Evolutionary conservation across 768 basidiomycete genomes (phyloP).

Genomic region (Lactarius akahatsu): DNA sequence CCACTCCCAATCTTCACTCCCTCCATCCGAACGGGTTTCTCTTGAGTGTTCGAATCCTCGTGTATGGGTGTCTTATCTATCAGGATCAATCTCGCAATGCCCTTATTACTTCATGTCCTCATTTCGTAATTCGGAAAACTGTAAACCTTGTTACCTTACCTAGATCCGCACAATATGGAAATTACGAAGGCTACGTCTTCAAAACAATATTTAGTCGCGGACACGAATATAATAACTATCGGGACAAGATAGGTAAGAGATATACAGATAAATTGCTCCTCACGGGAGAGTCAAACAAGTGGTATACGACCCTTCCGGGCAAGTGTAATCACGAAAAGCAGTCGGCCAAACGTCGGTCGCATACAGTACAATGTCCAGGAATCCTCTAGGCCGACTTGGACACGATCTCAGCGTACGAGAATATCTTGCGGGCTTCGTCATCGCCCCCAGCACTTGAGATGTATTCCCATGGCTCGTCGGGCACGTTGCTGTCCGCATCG

Average conservation of each 20-base stretch:
- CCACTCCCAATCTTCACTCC: constrained; percentile 70
- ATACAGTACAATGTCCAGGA: constrained; percentile 7
- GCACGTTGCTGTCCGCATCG: constrained; percentile 44
- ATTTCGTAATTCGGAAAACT: neutral
- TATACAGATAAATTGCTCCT: constrained; percentile 15
- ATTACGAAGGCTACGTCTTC: neutral
- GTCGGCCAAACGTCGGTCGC: constrained; percentile 20
- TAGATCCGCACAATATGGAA: neutral
- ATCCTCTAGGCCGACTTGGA: constrained; percentile 30
- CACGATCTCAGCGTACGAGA: constrained; percentile 46
- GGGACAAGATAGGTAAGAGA: constrained; percentile 18
- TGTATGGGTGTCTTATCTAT: constrained; percentile 20
- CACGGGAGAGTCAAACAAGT: constrained; percentile 8
- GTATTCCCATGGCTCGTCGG: constrained; percentile 62
- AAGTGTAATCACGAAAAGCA: constrained; percentile 8
- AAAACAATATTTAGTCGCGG: neutral
- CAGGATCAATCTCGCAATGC: constrained; percentile 10
- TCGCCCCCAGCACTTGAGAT: constrained; percentile 44
- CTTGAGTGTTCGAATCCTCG: constrained; percentile 33
- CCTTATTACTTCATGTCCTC: neutral
- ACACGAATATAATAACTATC: constrained; percentile 15
- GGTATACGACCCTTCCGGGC: constrained; percentile 18
- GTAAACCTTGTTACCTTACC: constrained; percentile 7
- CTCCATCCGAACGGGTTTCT: constrained; percentile 47
- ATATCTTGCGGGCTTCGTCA: constrained; percentile 33